Evolutionary conservation across 1,139 yeast genomes (phyloP), one percentile per base, ranked within the genome.

Genomic region (Taphrina wiesneri): DNA sequence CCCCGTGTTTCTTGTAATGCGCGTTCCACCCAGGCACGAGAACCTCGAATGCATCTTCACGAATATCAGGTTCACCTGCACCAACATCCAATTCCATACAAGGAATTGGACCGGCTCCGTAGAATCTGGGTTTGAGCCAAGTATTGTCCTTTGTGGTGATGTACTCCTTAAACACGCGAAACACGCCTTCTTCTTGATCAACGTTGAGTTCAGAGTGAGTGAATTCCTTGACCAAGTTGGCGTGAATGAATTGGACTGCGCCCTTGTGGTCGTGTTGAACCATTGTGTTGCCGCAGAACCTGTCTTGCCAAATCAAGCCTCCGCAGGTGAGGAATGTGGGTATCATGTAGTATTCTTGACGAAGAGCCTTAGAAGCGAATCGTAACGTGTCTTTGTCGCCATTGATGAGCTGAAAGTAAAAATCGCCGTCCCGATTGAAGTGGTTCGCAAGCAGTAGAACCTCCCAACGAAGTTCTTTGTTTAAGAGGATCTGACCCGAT

Each of bases 261-360:
- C 56, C 65, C n/a, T n/a, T 23, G 46, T 53, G 65, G 36, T 62
- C 65, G 39, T 62, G 60, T 54, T 62, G 65, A 21, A 62, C 54
- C 65, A 62, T 62, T 15, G 65, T 62, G 51, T 62, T 56, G 26
- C 65, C 65, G 39, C 65, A 62, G 54, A 62, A 62, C 15, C 65
- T 34, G 23, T 62, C 65, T 23, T 62, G 60, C 65, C 65, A 62
- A 13, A 62, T 62, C 34, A 62, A 36, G n/a, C 65, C 65, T n/a
- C 65, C 65, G 19, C 60, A 56, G 9, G 60, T 62, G 28, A 62
- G 17, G 32, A 62, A 62, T 11, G 60, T 62, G 26, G 60, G 60
- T n/a, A 62, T 47, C 65, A 62, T 62, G 60, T 28, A 62, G 47
- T 62, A 62, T 28, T 62, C 65, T 41, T 45, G 28, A 26, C 60